Base-by-base conservation (phyloP, 2,329 filamentous ascomycete genomes). In the Daldinia eschscholtzii region DNA sequence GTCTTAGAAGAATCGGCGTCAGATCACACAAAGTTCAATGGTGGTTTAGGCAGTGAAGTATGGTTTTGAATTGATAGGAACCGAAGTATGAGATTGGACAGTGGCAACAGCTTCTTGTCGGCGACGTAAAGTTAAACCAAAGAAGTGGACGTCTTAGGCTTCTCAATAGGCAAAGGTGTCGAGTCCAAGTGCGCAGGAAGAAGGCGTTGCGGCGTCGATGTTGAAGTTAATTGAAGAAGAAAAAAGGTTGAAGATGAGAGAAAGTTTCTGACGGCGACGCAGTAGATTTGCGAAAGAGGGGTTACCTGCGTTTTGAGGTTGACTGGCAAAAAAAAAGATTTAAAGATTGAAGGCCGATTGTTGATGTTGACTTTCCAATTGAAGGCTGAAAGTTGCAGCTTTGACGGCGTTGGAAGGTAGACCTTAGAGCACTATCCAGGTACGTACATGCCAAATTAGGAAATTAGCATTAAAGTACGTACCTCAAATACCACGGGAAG, bases 351-450 rank as follows among this genome's bases (percentile, higher is more conserved):
- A 33, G 35, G 52, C 46, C 39, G 37, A 59, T 68, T 65, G 63
- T 71, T 71, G 68, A 66, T 71, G 61, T 69, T 69, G 66, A 71
- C 56, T 56, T 53, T 53, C 35, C 23, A 52, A 41, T 42, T 20
- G 55, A 39, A 61, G 41, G 23, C 41, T 10, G 18, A 41, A 23
- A 59, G 57, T 59, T 55, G 50, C 13, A 15, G 42, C 28, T 52
- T 7, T 52, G 46, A 52, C 15, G 46, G 46, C 46, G 46, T 35
- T 35, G 33, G 13, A 30, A 35, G 52, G 52, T 53, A 35, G 15
- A 52, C 6, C 50, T 20, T 4, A 35, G 18, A 20, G 20, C 13
- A 4, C 9, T 18, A 26, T 26, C 12, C 44, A 59, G n/a, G 44
- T 59, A 39, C 44, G 33, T 44, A 46, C 35, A 64, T 55, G n/a